Evolutionary conservation across 805 yeast species (phyloP).

Genomic region (Saturnispora besseyi): DNA sequence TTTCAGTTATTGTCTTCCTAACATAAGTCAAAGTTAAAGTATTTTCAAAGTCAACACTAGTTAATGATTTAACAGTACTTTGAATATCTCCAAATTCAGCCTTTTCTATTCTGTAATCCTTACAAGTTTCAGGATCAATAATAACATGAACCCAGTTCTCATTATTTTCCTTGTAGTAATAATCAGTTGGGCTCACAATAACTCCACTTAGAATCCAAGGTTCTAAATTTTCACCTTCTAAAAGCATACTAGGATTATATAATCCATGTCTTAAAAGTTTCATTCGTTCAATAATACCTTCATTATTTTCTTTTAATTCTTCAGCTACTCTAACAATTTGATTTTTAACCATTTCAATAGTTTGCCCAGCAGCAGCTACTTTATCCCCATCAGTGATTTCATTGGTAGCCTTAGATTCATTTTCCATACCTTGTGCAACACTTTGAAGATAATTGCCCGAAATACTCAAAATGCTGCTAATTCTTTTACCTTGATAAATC

Average conservation of each 20-base stretch:
- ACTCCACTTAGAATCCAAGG: slow-evolving; percentile 34
- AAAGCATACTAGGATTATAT: neutral
- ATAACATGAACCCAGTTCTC: slow-evolving; percentile 26
- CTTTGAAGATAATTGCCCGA: slow-evolving; percentile 21
- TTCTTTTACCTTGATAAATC: slow-evolving; percentile 27
- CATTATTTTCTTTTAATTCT: slow-evolving; percentile 7
- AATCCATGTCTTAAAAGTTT: slow-evolving; percentile 7
- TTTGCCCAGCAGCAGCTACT: slow-evolving; percentile 10
- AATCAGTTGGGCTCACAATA: slow-evolving; percentile 26
- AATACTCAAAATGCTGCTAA: slow-evolving; percentile 19
- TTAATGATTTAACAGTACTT: slow-evolving; percentile 15
- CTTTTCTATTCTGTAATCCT: slow-evolving; percentile 18
- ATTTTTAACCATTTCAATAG: slow-evolving; percentile 1
- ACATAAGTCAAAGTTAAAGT: slow-evolving; percentile 30
- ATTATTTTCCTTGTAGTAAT: slow-evolving; percentile 21
- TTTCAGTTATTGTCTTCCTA: slow-evolving; percentile 20
- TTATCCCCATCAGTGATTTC: slow-evolving; percentile 10
- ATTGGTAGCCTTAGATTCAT: neutral
- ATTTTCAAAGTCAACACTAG: slow-evolving; percentile 22
- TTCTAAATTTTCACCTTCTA: slow-evolving; percentile 19
- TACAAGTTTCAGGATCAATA: slow-evolving; percentile 22
- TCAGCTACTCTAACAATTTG: neutral
- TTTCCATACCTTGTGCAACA: neutral
- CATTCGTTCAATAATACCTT: slow-evolving; percentile 15
- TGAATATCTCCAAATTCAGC: slow-evolving; percentile 23